Percentiles rank a stretch among this genome's conserved stretches.
phyloP scores from a whole-genome alignment of 2,329 filamentous ascomycete genomes.

The Chrysoporthe austroafricana region DNA sequence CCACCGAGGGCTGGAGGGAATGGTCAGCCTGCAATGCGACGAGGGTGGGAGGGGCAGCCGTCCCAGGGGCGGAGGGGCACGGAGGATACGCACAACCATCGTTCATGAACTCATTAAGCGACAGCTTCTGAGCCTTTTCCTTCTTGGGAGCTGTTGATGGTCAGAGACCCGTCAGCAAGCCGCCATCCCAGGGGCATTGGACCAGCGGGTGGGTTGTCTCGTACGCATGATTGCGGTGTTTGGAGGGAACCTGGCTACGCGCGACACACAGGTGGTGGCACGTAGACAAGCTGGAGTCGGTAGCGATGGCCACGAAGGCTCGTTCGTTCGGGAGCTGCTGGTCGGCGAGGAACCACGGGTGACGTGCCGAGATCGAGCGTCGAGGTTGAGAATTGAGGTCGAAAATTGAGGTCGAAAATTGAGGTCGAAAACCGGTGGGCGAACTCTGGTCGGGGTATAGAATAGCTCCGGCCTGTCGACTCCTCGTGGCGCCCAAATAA shows the following conservation, averaged over 20 bases:
- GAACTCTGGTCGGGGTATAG: slow-evolving; percentile 3
- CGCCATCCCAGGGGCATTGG: slow-evolving; percentile 27
- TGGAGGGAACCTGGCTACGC: slow-evolving; percentile 44
- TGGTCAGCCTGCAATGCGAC: slow-evolving; percentile 34
- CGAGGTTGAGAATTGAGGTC: background rate
- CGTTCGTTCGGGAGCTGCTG: background rate
- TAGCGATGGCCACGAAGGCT: slow-evolving; percentile 4
- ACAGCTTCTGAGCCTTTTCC: slow-evolving; percentile 95
- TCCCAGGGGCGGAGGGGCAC: slow-evolving; percentile 22
- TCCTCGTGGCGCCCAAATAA: slow-evolving; percentile 8
- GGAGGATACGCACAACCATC: slow-evolving; percentile 75
- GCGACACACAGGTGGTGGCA: slow-evolving; percentile 43
- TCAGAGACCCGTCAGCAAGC: slow-evolving; percentile 47
- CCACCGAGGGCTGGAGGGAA: slow-evolving; percentile 53
- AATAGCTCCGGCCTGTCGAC: slow-evolving; percentile 2
- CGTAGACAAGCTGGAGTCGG: slow-evolving; percentile 24
- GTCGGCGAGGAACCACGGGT: slow-evolving; percentile 1
- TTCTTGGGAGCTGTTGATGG: slow-evolving; percentile 77
- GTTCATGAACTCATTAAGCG: slow-evolving; percentile 91
- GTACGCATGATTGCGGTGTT: slow-evolving; percentile 64
- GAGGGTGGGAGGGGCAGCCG: slow-evolving; percentile 35
- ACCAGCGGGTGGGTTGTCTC: slow-evolving; percentile 25
- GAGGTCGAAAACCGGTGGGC: slow-evolving; percentile 8
- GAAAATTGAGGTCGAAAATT: background rate
- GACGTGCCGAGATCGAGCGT: background rate